Percentiles rank a stretch among this genome's conserved stretches.
Conservation (phyloP, 1,139 yeast species). For the Blastobotrys petasosporus region DNA sequence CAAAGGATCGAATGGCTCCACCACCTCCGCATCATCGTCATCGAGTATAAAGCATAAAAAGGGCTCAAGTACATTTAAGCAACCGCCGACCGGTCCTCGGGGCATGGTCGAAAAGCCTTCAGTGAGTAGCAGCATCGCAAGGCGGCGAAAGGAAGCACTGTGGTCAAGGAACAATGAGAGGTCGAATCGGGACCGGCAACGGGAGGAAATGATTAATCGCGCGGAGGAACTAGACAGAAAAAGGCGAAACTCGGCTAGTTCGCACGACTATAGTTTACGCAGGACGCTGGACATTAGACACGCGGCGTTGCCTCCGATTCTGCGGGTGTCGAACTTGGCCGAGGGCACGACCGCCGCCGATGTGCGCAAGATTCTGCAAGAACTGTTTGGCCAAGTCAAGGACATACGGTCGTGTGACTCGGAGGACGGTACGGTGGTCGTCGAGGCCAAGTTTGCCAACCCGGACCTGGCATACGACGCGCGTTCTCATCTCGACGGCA, state of each 20-base stretch:
- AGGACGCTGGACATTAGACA: constrained; percentile 20
- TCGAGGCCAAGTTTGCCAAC: constrained; percentile 26
- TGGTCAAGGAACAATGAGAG: not conserved
- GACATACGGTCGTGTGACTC: constrained; percentile 22
- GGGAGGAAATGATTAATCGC: not conserved
- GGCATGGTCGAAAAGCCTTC: too few relatives aligned
- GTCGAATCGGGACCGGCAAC: not conserved
- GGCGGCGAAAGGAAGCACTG: too few relatives aligned
- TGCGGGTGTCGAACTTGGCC: constrained; percentile 24
- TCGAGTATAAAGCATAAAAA: not conserved
- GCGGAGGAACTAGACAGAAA: not conserved
- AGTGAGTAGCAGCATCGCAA: too few relatives aligned
- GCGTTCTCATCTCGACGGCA: constrained; percentile 23
- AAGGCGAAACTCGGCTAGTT: not conserved
- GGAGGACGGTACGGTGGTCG: constrained; percentile 19
- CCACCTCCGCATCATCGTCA: not conserved
- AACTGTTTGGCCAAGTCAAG: constrained; percentile 20
- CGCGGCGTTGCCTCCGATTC: constrained; percentile 27
- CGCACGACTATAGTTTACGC: not conserved
- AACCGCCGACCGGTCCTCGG: too few relatives aligned
- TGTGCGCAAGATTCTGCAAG: constrained; percentile 24
- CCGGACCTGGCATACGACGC: constrained; percentile 21
- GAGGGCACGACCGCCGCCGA: constrained; percentile 28
- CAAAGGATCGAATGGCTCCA: not conserved
- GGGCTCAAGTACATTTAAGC: too few relatives aligned